Evolutionary conservation across 805 yeast species (phyloP).

Genomic region (Wickerhamiella sorbophila): DNA sequence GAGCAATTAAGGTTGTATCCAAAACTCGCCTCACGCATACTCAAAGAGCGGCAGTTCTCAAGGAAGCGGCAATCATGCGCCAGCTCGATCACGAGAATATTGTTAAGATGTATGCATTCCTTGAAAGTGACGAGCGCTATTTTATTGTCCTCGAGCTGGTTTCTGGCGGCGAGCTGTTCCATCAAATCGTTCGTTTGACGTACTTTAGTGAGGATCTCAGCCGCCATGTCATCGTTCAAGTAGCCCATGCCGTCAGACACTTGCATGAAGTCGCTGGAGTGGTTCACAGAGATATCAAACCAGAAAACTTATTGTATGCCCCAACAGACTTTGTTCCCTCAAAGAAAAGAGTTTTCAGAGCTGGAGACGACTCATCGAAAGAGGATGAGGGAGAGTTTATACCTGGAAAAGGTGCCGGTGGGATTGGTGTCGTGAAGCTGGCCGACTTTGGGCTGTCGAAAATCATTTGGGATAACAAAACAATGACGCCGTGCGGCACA

Average conservation of each 20-base stretch:
- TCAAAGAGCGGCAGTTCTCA: conserved; percentile 33
- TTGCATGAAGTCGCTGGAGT: conserved; percentile 56
- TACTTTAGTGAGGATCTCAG: conserved; percentile 61
- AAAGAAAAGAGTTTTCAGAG: conserved; percentile 21
- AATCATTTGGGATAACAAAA: conserved; percentile 71
- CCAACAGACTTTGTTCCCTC: conserved; percentile 36
- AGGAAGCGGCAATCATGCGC: conserved; percentile 63
- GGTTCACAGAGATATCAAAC: conserved; percentile 73
- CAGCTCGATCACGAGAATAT: conserved; percentile 48
- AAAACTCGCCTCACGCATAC: conserved; percentile 35
- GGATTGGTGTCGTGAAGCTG: conserved; percentile 74
- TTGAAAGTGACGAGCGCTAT: conserved; percentile 39
- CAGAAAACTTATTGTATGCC: conserved; percentile 57
- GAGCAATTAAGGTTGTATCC: conserved; percentile 66
- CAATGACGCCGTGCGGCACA: conserved; percentile 97
- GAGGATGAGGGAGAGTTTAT: conserved; percentile 76
- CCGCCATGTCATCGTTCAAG: conserved; percentile 58
- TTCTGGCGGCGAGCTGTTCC: conserved; percentile 70
- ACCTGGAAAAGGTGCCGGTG: conserved; percentile 81
- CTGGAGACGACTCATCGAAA: conserved; percentile 35
- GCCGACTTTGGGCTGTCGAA: conserved; percentile 95
- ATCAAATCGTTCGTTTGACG: conserved; percentile 62
- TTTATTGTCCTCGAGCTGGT: conserved; percentile 54
- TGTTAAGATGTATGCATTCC: conserved; percentile 38
- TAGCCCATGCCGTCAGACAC: conserved; percentile 54